Evolutionary conservation across 2,329 filamentous ascomycete genomes (phyloP), one percentile per base, ranked within the genome.

Genomic region (Periconia sp.): DNA sequence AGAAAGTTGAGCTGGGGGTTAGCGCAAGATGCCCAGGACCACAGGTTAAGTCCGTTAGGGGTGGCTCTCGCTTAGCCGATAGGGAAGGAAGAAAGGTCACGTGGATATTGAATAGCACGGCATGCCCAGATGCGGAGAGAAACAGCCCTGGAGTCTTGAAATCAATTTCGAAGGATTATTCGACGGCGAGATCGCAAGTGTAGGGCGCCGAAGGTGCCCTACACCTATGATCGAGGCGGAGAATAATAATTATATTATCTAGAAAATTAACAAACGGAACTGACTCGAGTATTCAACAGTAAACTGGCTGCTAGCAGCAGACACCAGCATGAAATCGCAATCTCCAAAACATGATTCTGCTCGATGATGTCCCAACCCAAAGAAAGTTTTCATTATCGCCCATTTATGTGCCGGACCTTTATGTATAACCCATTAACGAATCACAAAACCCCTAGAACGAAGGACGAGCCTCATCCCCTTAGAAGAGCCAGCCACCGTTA

Each of bases 1-100:
- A 59, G 65, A 68, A 66, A 65, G 58, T 57, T 56, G 56, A 58
- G 58, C 60, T 65, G 56, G 61, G 61, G 57, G 57, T 60, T 66
- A 67, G 59, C 55, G 59, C 47, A 45, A 56, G 45, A 56, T 55
- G 64, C 63, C 33, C 33, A 37, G 10, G 33, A n/a, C 33, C 15
- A 37, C 23, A 27, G 57, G 59, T 58, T 18, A 44, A 44, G 23
- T 35, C 53, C 45, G 31, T 47, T 53, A 42, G 48, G 44, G 42
- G 27, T 44, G 20, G 45, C 23, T 23, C 43, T 55, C 55, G 52
- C 50, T 54, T 47, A 42, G 44, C 41, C 14, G n/a, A 41, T 44
- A 20, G 40, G 41, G 10, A 20, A n/a, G 42, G 49, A 52, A 54
- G 48, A 41, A 35, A 49, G 8, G 19, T 46, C 49, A 52, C 49